Base-by-base conservation (phyloP, 148 eudicot species). In the Mesembryanthemum crystallinum region DNA sequence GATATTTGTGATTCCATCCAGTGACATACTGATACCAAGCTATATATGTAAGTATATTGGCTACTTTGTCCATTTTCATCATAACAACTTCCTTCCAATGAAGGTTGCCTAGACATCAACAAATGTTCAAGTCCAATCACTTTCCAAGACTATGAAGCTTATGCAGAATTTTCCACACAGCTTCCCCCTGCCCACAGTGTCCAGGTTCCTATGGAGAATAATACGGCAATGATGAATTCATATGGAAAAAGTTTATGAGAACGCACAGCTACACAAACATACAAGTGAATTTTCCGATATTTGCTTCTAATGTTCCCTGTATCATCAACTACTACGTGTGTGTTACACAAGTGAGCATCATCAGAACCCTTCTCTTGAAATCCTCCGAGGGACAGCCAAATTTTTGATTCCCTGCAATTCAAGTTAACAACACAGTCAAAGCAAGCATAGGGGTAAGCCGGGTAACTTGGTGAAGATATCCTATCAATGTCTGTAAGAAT, bases 381-480 rank as follows among this genome's bases (percentile, higher is more conserved):
- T 37, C 98, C 98, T 76, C 98, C 98, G 68, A 94, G 93, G 39
- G 98, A 94, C 76, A 94, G 43, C 98, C 98, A 94, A 69, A 94
- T 94, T 57, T 76, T 84, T 21, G 97, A 90, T n/a, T 94, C 93
- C 83, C 97, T 93, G 90, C 79, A 86, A 60, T 66, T 43, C 55
- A 57, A 17, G 14, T 30, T 54, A 85, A 58, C 3, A 69, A 59
- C 25, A 54, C 69, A 66, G 67, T 57, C 62, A 67, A 73, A 51
- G 25, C 15, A 55, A 7, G 21, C 20, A 63, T 20, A 28, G 55
- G 28, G 27, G 45, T 15, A 27, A 45, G 35, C 3, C 3, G 39
- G 0, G 15, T 6, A 10, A 2, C 62, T 71, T 71, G 59, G 42
- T 37, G 42, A 37, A 37, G 42, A n/a, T n/a, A n/a, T n/a, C n/a